Base-by-base conservation (phyloP, 2,329 filamentous ascomycete genomes). In the Coleophoma eucalyptorum region DNA sequence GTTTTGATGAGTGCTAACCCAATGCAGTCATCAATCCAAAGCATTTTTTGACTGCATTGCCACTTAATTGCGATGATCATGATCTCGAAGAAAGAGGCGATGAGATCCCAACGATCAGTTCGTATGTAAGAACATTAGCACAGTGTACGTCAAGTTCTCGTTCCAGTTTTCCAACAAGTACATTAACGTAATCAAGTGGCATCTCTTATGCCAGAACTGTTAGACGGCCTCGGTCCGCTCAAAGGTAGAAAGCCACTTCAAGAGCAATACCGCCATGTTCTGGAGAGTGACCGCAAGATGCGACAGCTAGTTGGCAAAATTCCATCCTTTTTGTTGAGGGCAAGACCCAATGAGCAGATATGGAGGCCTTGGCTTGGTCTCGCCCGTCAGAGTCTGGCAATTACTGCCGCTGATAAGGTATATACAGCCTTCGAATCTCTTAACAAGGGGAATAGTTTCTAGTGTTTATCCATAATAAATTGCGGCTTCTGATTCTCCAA, bases 371-470 rank as follows among this genome's bases (percentile, higher is more conserved):
- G 68, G 68, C 59, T 70, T 10, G 55, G 56, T 2, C 67, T 57
- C 12, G 68, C 68, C 5, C 64, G 66, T 11, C 62, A 62, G 5
- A 63, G 69, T 26, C 59, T 72, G 16, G 65, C 69, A 11, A 70
- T 72, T 21, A 68, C 64, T 1, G 65, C 68, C 2, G 63, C 65
- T 2, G 67, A 71, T 50, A 71, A 72, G 38, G 46, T 48, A 19
- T 11, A 19, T 33, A 19, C 21, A 15, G 13, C 33, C 43, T 18
- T 5, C 43, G 5, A 20, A 35, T 10, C 31, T n/a, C 15, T 16
- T 18, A 3, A n/a, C 21, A 38, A 26, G 5, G 19, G 12, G 8
- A 35, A 43, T 8, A 7, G 6, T 26, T 26, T 26, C 10, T 26
- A 8, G 26, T 5, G 26, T 26, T 8, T 5, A 26, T 8, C 26